Conservation (phyloP, 306 rosid genomes). For the Benincasa hispida region DNA sequence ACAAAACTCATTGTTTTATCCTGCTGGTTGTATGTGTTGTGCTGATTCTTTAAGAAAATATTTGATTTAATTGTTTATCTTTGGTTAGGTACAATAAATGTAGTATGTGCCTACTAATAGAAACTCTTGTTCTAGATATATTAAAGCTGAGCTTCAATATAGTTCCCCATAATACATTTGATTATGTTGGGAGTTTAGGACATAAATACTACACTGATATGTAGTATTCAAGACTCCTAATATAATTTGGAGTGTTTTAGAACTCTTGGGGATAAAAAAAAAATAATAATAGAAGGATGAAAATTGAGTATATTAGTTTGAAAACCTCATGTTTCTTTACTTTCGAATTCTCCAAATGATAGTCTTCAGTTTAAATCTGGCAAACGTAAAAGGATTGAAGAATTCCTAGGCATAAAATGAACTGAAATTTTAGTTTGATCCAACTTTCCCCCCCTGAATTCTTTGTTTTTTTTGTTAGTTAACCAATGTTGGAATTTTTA, state of each 20-base stretch:
- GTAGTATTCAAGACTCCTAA: background rate
- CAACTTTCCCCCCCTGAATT: background rate
- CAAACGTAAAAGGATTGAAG: background rate
- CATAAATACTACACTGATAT: background rate
- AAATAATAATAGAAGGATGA: background rate
- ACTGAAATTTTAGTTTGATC: background rate
- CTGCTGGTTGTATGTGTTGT: background rate
- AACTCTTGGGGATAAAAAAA: background rate
- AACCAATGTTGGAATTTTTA: conserved; percentile 16
- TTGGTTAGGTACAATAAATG: background rate
- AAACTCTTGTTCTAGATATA: background rate
- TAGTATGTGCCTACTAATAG: background rate
- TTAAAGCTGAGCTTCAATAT: background rate
- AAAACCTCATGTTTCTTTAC: background rate
- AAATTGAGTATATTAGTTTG: background rate
- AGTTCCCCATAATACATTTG: background rate
- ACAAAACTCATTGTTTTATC: background rate
- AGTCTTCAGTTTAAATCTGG: background rate
- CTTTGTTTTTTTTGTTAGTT: background rate
- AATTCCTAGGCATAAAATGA: background rate
- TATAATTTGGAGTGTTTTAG: background rate
- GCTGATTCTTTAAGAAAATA: background rate
- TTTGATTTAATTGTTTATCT: background rate
- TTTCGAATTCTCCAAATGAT: background rate
- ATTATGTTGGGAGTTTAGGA: background rate